phyloP scores from a whole-genome alignment of 345 rosid genomes.

The Carallia brachiata region DNA sequence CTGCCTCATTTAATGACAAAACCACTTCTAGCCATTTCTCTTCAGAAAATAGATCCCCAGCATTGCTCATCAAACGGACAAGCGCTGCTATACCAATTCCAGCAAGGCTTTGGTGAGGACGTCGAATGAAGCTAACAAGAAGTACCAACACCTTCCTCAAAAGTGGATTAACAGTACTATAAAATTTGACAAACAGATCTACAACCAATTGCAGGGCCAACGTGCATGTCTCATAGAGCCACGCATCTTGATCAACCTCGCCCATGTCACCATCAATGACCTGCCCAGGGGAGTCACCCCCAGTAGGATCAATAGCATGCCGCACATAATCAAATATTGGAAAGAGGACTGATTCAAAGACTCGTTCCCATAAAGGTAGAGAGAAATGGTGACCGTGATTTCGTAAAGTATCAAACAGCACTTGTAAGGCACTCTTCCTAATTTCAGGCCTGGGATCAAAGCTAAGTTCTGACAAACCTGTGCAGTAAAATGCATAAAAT shows the following conservation, averaged over 20 bases:
- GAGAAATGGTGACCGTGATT: constrained; percentile 95
- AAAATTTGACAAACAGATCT: constrained; percentile 96
- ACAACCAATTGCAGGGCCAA: constrained; percentile 95
- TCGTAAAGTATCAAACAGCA: constrained; percentile 86
- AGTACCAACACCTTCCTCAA: constrained; percentile 73
- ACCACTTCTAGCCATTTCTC: constrained; percentile 96
- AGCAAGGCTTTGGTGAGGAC: constrained; percentile 99
- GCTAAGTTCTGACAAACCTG: constrained; percentile 99
- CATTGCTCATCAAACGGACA: constrained; percentile 96
- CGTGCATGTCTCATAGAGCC: constrained; percentile 99
- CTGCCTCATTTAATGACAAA: constrained; percentile 78
- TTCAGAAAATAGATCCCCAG: constrained; percentile 84
- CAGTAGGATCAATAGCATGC: constrained; percentile 96
- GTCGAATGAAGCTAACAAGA: constrained; percentile 84
- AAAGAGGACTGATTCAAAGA: constrained; percentile 87
- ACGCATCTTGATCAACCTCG: constrained; percentile 94
- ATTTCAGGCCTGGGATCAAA: constrained; percentile 98
- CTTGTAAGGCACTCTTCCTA: constrained; percentile 91
- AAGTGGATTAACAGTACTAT: constrained; percentile 88
- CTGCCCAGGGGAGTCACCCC: constrained; percentile 61
- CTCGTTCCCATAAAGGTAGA: constrained; percentile 80
- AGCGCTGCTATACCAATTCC: constrained; percentile 98
- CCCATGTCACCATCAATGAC: constrained; percentile 52
- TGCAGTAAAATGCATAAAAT: constrained; percentile 9
- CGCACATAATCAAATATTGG: constrained; percentile 98